phyloP scores from a whole-genome alignment of 1,139 yeast species.

The Pichia sp. region DNA sequence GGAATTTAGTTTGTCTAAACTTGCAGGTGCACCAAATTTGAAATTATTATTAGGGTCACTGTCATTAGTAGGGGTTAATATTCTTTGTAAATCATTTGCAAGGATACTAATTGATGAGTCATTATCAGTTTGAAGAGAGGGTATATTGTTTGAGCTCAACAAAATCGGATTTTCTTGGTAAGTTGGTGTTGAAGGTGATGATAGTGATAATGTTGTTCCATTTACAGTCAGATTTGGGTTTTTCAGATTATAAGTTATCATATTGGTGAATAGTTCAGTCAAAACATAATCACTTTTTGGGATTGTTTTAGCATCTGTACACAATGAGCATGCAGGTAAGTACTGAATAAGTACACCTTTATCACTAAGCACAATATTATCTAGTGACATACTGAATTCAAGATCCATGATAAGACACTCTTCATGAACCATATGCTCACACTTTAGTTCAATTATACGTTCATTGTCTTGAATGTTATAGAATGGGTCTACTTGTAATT shows the following conservation, averaged over 20 bases:
- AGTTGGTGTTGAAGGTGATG: conserved; percentile 4
- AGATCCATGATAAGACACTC: conserved; percentile 30
- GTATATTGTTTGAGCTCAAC: neutral
- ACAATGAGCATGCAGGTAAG: conserved; percentile 28
- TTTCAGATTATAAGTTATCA: conserved; percentile 5
- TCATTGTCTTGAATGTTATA: conserved; percentile 22
- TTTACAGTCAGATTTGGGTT: conserved; percentile 1
- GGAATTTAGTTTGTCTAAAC: neutral
- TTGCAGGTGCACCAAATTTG: neutral
- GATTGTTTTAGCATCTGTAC: conserved; percentile 22
- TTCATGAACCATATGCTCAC: conserved; percentile 32
- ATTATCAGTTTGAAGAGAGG: conserved; percentile 2
- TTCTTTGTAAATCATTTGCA: neutral
- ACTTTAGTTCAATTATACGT: conserved; percentile 28
- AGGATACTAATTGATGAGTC: neutral
- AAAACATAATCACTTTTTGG: conserved; percentile 26
- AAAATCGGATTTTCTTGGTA: neutral
- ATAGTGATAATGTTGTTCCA: conserved; percentile 1
- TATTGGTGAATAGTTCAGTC: conserved; percentile 24
- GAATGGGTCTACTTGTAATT: conserved; percentile 25
- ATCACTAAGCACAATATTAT: neutral
- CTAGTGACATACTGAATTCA: conserved; percentile 18
- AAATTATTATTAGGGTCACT: neutral
- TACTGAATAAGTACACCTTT: conserved; percentile 7
- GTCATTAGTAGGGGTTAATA: neutral